These are phyloP conservation scores for Aechmea fasciata DNA, from an alignment of 176 grass and related monocot genomes.

Conservation along the genomic window DNA sequence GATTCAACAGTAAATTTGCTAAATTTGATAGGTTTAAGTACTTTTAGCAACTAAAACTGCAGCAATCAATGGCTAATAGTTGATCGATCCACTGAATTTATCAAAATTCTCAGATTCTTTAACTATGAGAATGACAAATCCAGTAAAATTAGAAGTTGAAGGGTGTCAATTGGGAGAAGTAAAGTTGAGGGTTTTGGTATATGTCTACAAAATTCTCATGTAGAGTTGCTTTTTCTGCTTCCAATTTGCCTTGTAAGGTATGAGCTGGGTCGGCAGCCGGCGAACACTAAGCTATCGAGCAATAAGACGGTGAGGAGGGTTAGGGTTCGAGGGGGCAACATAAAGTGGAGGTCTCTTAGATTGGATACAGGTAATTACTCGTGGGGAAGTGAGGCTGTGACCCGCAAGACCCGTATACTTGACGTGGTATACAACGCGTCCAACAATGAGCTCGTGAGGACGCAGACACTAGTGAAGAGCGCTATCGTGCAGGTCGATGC, in stretches of 20 bases:
- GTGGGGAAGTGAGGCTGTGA: slow-evolving; percentile 5
- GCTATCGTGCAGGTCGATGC: slow-evolving; percentile 39
- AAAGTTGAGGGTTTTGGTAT: too few relatives aligned
- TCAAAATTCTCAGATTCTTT: too few relatives aligned
- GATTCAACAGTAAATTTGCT: too few relatives aligned
- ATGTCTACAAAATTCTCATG: too few relatives aligned
- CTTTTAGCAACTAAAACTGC: too few relatives aligned
- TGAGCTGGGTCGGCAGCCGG: slow-evolving; percentile 2
- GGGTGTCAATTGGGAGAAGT: too few relatives aligned
- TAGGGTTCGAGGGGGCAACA: slow-evolving; percentile 2
- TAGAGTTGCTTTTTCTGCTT: too few relatives aligned
- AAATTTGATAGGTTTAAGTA: too few relatives aligned
- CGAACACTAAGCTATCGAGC: slow-evolving; percentile 8
- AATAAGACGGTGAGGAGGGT: slow-evolving; percentile 10
- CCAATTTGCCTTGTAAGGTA: neutral
- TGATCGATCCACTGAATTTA: too few relatives aligned
- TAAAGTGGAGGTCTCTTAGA: slow-evolving; percentile 1
- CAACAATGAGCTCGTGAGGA: slow-evolving; percentile 27
- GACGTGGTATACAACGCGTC: slow-evolving; percentile 12
- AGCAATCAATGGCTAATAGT: too few relatives aligned
- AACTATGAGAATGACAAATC: too few relatives aligned
- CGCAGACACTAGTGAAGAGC: slow-evolving; percentile 26
- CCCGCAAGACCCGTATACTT: slow-evolving; percentile 20
- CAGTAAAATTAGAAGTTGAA: too few relatives aligned
- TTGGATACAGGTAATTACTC: slow-evolving; percentile 7